Conservation (phyloP, 257 asterid genomes). For the Fraxinus americana region DNA sequence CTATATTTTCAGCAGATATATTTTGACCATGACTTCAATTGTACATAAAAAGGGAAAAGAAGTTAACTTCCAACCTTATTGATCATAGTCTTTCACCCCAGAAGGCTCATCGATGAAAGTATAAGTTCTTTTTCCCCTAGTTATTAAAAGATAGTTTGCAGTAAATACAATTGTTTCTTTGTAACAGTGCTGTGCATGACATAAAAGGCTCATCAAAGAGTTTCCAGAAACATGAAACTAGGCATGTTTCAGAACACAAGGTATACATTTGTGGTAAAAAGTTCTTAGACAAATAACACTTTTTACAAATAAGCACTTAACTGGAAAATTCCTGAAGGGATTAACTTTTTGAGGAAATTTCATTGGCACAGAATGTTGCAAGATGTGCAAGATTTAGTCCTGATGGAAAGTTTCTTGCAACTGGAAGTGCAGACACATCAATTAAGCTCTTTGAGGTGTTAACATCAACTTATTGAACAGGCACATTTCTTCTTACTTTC, state of each 20-base stretch:
- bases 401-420: slow-evolving; percentile 86
- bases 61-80: background rate
- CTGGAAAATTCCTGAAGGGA: slow-evolving; percentile 23
- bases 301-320: slow-evolving; percentile 14
- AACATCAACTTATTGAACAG: slow-evolving; percentile 18
- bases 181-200: slow-evolving; percentile 54
- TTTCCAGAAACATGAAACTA: slow-evolving; percentile 73
- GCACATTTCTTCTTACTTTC: slow-evolving; percentile 20
- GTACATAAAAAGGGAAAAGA: background rate
- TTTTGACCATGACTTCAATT: background rate
- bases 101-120: background rate
- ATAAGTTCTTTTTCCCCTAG: slow-evolving; percentile 3
- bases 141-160: slow-evolving; percentile 16
- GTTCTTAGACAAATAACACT: slow-evolving; percentile 19
- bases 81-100: slow-evolving; percentile 6
- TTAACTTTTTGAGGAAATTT: slow-evolving; percentile 18
- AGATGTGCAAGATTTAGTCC: slow-evolving; percentile 90
- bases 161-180: slow-evolving; percentile 11
- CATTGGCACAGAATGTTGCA: slow-evolving; percentile 55
- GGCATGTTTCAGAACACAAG: slow-evolving; percentile 88
- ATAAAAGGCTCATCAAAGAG: slow-evolving; percentile 67
- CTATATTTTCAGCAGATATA: background rate
- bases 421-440: slow-evolving; percentile 87
- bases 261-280: slow-evolving; percentile 37
- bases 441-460: slow-evolving; percentile 76